phyloP scores from a whole-genome alignment of 345 rosid genomes.

The Citrus sp. region DNA sequence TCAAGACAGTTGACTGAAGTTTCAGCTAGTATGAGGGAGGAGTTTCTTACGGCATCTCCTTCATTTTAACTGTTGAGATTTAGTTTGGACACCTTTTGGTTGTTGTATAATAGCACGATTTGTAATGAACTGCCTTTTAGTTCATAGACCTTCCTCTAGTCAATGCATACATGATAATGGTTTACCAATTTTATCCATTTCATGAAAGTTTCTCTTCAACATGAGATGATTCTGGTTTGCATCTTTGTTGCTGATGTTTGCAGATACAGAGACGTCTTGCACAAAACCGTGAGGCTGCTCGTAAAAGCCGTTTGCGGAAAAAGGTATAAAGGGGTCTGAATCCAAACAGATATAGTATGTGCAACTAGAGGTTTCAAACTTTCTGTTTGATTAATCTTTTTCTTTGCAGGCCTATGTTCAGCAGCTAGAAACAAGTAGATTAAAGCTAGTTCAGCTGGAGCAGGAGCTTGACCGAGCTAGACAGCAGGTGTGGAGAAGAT shows the following conservation, averaged over 20 bases:
- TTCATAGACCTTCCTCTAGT: background rate
- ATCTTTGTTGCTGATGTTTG: background rate
- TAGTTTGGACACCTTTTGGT: background rate
- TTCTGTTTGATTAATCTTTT: constrained; percentile 14
- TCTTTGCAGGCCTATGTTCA: constrained; percentile 85
- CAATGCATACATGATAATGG: background rate
- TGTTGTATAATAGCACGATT: too few relatives aligned
- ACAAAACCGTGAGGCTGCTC: constrained; percentile 97
- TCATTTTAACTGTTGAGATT: background rate
- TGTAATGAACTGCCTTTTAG: background rate
- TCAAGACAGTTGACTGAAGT: background rate
- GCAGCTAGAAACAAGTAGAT: constrained; percentile 87
- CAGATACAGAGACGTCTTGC: constrained; percentile 93
- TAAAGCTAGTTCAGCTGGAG: constrained; percentile 81
- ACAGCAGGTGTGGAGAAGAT: constrained; percentile 56
- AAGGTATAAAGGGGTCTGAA: constrained; percentile 46
- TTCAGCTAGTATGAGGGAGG: background rate
- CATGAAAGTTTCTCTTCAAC: background rate
- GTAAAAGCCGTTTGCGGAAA: constrained; percentile 92
- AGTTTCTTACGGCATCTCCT: background rate
- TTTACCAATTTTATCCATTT: background rate
- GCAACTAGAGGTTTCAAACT: background rate
- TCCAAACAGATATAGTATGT: background rate
- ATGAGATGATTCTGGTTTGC: background rate
- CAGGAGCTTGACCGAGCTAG: constrained; percentile 77